Percentiles rank a stretch among this genome's conserved stretches.
These are phyloP conservation scores for Mycena vulgaris DNA, from an alignment of 768 basidiomycete species.

Conservation along the genomic window DNA sequence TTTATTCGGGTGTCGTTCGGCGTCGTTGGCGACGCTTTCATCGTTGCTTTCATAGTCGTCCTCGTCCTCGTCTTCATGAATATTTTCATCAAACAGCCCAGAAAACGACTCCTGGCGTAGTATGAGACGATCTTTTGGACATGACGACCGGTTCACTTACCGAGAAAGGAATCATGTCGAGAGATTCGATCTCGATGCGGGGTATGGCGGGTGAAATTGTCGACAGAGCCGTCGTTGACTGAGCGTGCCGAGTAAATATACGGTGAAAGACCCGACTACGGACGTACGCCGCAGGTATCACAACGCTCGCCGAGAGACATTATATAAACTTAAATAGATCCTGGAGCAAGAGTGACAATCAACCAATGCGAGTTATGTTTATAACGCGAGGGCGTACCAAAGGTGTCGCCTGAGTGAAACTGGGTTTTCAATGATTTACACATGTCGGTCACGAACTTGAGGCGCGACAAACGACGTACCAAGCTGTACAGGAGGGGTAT, in stretches of 20 bases:
- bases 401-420: conserved; percentile 11
- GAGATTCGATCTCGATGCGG: conserved; percentile 32
- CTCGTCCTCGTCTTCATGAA: conserved; percentile 13
- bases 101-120: conserved; percentile 41
- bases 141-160: conserved; percentile 8
- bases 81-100: conserved; percentile 35
- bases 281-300: conserved; percentile 31
- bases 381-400: not conserved
- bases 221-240: conserved; percentile 31
- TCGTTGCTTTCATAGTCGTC: conserved; percentile 21
- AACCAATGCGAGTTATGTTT: not conserved
- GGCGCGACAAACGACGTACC: not conserved
- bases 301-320: conserved; percentile 35
- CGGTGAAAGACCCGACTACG: not conserved
- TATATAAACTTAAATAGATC: conserved; percentile 14
- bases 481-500: conserved; percentile 25
- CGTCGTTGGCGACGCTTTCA: not conserved
- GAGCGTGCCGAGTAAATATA: conserved; percentile 8
- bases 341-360: not conserved
- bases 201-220: conserved; percentile 13
- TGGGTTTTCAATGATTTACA: not conserved
- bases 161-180: conserved; percentile 40
- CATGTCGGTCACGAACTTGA: not conserved
- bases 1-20: conserved; percentile 11
- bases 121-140: not conserved